Evolutionary conservation across 768 basidiomycete species (phyloP), one percentile per base, ranked within the genome.

Genomic region (Sarcomyxa edulis): DNA sequence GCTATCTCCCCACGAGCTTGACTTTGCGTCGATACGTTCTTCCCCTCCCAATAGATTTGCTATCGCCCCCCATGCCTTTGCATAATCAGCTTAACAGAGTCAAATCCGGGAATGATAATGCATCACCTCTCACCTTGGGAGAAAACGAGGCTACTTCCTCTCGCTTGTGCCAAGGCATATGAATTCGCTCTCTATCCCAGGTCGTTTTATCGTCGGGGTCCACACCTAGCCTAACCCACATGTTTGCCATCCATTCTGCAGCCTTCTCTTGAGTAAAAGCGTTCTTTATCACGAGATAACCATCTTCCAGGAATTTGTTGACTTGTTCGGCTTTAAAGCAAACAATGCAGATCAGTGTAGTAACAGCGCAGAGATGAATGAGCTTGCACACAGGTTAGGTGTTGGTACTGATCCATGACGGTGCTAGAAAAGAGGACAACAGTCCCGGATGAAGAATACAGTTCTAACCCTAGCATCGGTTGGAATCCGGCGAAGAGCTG

Each of bases 61-160:
- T 32, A 82, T 82, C 7, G 76, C 76, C 14, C 61, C 67, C 76
- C 77, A 81, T 16, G 73, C 75, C 71, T 74, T 25, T 15, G n/a
- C 26, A 15, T 2, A 37, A 33, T 20, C 23, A 32, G 18, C 20
- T 10, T 19, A 6, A 27, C 2, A n/a, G n/a, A n/a, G n/a, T n/a
- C n/a, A n/a, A n/a, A n/a, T n/a, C n/a, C n/a, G n/a, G n/a, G n/a
- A n/a, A n/a, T n/a, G n/a, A n/a, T n/a, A n/a, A n/a, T n/a, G 7
- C 5, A 12, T 14, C 11, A 18, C 15, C 14, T 27, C 45, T 25
- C 48, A 67, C 74, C 60, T 71, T 76, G 2, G 78, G 74, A 7
- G 75, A 66, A 50, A 76, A 76, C 1, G 53, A 60, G 4, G 65
- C 55, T n/a, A 76, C 69, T 30, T 49, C 52, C 42, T 70, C 69